Percentiles rank a stretch among this genome's conserved stretches.
Conservation (phyloP, 768 basidiomycete species). For the Lyophyllum shimeji region DNA sequence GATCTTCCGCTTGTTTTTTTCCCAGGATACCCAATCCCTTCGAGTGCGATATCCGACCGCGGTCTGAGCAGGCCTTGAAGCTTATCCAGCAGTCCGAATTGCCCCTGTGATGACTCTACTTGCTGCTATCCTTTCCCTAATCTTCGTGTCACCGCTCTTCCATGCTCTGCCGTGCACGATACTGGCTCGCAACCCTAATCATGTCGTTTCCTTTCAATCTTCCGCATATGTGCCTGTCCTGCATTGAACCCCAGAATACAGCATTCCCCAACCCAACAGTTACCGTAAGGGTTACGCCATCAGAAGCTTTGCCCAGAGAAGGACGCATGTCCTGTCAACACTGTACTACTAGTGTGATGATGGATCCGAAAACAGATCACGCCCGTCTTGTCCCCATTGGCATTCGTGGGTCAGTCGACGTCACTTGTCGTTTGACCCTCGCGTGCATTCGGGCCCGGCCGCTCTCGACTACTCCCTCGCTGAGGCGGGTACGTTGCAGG, state of each 20-base stretch:
- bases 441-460: background rate
- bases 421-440: background rate
- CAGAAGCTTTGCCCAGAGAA: background rate
- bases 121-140: background rate
- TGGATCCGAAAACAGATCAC: background rate
- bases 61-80: constrained; percentile 43
- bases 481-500: no score
- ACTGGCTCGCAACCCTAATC: background rate
- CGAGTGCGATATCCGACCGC: constrained; percentile 47
- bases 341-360: background rate
- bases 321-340: background rate
- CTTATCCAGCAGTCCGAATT: constrained; percentile 35
- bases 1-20: background rate
- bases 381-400: background rate
- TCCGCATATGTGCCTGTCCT: background rate
- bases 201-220: background rate
- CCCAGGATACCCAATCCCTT: constrained; percentile 48
- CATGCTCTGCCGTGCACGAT: background rate
- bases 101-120: constrained; percentile 8
- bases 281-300: background rate
- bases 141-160: background rate
- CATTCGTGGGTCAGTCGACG: background rate
- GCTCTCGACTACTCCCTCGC: background rate
- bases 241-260: background rate
- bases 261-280: background rate